A percentile compares a stretch with the other conserved stretches of the same genome.
Conservation (phyloP, 2,329 filamentous ascomycete genomes). For the Calonectria henricotiae region DNA sequence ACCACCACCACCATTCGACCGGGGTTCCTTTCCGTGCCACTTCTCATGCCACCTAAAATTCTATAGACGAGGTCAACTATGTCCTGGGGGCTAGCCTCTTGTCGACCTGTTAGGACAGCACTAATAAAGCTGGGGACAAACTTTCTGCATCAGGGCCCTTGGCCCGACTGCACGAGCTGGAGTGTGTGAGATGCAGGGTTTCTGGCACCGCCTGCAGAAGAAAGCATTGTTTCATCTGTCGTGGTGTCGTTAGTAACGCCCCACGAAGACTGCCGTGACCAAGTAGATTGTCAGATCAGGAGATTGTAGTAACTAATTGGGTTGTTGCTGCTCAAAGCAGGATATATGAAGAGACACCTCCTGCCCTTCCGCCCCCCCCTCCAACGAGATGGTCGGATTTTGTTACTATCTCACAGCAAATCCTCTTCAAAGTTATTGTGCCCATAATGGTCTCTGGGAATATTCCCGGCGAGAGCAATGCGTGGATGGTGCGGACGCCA, state of each 20-base stretch:
- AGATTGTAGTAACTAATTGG: background rate
- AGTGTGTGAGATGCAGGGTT: slow-evolving; percentile 19
- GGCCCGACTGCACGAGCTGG: slow-evolving; percentile 1
- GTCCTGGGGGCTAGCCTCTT: background rate
- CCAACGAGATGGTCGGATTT: background rate
- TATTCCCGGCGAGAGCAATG: slow-evolving; percentile 57
- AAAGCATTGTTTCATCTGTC: slow-evolving; percentile 8
- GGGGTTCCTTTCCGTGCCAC: slow-evolving; percentile 30
- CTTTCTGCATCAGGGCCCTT: slow-evolving; percentile 14
- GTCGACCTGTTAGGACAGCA: background rate
- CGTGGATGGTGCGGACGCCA: slow-evolving; percentile 58
- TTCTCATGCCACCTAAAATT: slow-evolving; percentile 21
- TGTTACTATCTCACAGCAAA: background rate
- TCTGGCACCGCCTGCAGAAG: slow-evolving; percentile 22
- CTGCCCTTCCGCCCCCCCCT: background rate
- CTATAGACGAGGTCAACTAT: background rate
- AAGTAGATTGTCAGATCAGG: background rate
- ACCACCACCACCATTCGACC: slow-evolving; percentile 7
- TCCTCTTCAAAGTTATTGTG: background rate
- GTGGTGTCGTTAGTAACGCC: background rate
- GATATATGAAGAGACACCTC: slow-evolving; percentile 19
- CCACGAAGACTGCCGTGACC: slow-evolving; percentile 7
- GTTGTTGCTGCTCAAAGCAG: background rate
- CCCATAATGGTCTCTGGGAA: slow-evolving; percentile 53
- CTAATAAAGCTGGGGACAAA: slow-evolving; percentile 18